Evolutionary conservation across 1,139 yeast species (phyloP).

Genomic region (Nakaseomyces delphensis): DNA sequence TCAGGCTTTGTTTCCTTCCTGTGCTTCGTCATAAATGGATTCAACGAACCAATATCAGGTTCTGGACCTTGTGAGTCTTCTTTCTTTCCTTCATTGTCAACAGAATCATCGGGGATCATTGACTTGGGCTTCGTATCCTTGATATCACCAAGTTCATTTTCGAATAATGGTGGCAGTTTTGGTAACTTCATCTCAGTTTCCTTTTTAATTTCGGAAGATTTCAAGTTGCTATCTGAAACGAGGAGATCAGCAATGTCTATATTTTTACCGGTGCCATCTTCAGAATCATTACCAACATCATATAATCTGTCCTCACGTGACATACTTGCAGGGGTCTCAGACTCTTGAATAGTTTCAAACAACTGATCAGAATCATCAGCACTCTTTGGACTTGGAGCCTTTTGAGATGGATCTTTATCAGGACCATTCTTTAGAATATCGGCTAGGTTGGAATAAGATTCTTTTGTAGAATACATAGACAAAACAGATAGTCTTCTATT

Average conservation of each 20-base stretch:
- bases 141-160: background rate
- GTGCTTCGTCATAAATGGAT: conserved; percentile 8
- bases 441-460: conserved; percentile 54
- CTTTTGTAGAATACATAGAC: conserved; percentile 60
- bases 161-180: conserved; percentile 4
- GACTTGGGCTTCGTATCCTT: conserved; percentile 1
- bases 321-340: conserved; percentile 27
- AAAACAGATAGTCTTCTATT: conserved; percentile 62
- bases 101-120: conserved; percentile 28
- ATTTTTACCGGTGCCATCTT: background rate
- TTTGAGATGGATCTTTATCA: conserved; percentile 10
- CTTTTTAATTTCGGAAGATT: background rate
- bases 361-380: conserved; percentile 25
- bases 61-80: background rate
- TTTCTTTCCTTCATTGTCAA: conserved; percentile 9
- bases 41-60: conserved; percentile 1
- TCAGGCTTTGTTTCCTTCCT: conserved; percentile 6
- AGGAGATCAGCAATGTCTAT: conserved; percentile 3
- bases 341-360: conserved; percentile 30
- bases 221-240: conserved; percentile 1
- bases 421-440: conserved; percentile 39
- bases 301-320: conserved; percentile 28
- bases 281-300: conserved; percentile 13
- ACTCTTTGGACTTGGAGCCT: conserved; percentile 16
- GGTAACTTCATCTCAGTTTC: conserved; percentile 3